Percentiles rank a stretch among this genome's conserved stretches.
phyloP scores from a whole-genome alignment of 176 grass and related monocot species.

The Oryza nivara region DNA sequence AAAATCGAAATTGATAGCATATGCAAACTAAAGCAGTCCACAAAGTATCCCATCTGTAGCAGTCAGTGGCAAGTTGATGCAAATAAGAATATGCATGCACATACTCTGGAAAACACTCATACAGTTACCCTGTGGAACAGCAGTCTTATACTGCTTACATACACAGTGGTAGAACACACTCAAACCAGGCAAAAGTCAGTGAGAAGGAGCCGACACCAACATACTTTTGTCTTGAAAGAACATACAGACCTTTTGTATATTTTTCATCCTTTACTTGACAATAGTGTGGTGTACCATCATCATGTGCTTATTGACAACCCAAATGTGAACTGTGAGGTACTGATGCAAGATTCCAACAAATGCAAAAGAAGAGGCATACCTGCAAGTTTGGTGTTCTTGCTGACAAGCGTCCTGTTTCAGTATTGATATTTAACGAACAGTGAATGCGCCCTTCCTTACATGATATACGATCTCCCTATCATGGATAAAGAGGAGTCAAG shows the following conservation, averaged over 20 bases:
- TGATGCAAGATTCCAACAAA: conserved; percentile 16
- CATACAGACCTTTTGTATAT: conserved; percentile 5
- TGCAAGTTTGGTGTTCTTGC: conserved; percentile 84
- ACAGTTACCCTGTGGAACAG: conserved; percentile 3
- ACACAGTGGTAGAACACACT: neutral
- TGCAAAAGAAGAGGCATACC: conserved; percentile 56
- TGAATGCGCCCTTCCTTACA: conserved; percentile 74
- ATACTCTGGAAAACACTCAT: conserved; percentile 10
- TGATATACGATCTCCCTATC: conserved; percentile 79
- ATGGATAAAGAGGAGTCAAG: conserved; percentile 22
- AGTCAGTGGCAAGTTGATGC: neutral
- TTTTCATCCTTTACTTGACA: neutral
- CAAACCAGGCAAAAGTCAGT: conserved; percentile 20
- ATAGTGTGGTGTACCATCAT: neutral
- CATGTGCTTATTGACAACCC: conserved; percentile 20
- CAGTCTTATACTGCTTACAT: conserved; percentile 1
- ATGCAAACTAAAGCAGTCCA: conserved; percentile 8
- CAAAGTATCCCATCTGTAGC: neutral
- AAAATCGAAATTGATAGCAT: neutral
- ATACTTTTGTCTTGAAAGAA: conserved; percentile 10
- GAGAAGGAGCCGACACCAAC: conserved; percentile 2
- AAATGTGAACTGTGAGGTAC: conserved; percentile 1
- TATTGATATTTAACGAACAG: conserved; percentile 98
- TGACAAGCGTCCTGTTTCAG: conserved; percentile 90
- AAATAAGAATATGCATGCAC: neutral